These are phyloP conservation scores for Fagopyrum esculentum DNA, from an alignment of 148 eudicot genomes.

Conservation along the genomic window DNA sequence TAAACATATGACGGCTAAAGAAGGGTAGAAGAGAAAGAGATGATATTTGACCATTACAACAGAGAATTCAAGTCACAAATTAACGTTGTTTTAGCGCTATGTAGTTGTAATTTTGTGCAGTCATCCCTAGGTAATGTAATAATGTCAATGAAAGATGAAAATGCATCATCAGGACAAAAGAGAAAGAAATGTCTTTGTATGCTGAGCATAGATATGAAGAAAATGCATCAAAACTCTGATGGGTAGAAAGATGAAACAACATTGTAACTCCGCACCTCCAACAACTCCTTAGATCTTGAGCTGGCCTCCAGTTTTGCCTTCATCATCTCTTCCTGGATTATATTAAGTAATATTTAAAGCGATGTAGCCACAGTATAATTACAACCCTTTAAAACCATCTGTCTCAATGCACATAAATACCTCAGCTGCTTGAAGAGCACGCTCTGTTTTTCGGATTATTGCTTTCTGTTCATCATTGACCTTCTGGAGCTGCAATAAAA, in stretches of 20 bases:
- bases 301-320: constrained; percentile 77
- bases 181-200: neutral
- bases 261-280: constrained; percentile 40
- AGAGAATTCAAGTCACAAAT: neutral
- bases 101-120: neutral
- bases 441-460: constrained; percentile 65
- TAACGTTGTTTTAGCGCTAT: neutral
- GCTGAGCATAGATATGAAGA: neutral
- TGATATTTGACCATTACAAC: neutral
- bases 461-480: constrained; percentile 58
- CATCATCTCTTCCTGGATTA: constrained; percentile 73
- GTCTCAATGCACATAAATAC: constrained; percentile 24
- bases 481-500: constrained; percentile 57
- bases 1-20: neutral
- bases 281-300: constrained; percentile 53
- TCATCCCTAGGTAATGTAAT: neutral
- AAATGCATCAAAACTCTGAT: neutral
- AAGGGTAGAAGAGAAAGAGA: neutral
- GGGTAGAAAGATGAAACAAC: neutral
- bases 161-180: neutral
- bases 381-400: neutral
- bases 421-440: constrained; percentile 86
- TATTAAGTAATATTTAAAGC: neutral
- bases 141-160: neutral
- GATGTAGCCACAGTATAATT: neutral